Conservation (phyloP, 352 stramenopile genomes). For the Phytophthora foliorum region DNA sequence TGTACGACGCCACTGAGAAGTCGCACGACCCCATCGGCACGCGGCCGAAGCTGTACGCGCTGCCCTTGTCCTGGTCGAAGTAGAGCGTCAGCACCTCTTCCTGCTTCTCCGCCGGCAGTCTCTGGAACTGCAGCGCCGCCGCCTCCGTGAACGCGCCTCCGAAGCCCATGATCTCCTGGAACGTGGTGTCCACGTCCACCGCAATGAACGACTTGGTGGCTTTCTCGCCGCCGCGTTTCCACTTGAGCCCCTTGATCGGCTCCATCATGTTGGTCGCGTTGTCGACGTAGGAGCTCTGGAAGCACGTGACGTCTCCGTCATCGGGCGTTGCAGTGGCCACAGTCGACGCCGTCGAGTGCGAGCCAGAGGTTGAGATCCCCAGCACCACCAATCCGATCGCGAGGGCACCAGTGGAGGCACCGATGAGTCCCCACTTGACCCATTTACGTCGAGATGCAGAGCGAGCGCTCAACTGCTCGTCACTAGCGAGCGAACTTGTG, state of each 20-base stretch:
- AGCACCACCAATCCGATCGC: conserved; percentile 1
- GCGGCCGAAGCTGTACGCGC: conserved; percentile 88
- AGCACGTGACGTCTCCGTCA: conserved; percentile 44
- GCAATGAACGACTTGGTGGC: conserved; percentile 48
- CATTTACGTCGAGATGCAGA: conserved; percentile 19
- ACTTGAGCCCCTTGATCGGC: conserved; percentile 57
- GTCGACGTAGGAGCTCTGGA: conserved; percentile 75
- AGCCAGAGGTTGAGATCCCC: conserved; percentile 10
- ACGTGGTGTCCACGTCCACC: conserved; percentile 57
- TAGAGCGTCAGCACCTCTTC: conserved; percentile 90
- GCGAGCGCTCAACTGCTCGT: conserved; percentile 9
- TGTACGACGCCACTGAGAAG: conserved; percentile 90
- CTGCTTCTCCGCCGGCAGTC: conserved; percentile 77
- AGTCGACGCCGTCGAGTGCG: conserved; percentile 9
- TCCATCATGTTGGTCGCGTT: conserved; percentile 77
- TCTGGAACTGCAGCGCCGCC: conserved; percentile 86
- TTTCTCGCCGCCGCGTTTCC: conserved; percentile 28
- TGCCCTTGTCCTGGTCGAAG: conserved; percentile 83
- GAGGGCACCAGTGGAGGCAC: conserved; percentile 16
- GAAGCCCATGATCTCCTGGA: conserved; percentile 91
- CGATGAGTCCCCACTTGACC: conserved; percentile 41
- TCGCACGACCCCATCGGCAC: conserved; percentile 93
- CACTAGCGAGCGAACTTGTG: background rate
- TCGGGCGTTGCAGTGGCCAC: conserved; percentile 10
- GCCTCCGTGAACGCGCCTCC: conserved; percentile 94